phyloP scores from a whole-genome alignment of 116 monocot genomes.

The Cymodocea nodosa region DNA sequence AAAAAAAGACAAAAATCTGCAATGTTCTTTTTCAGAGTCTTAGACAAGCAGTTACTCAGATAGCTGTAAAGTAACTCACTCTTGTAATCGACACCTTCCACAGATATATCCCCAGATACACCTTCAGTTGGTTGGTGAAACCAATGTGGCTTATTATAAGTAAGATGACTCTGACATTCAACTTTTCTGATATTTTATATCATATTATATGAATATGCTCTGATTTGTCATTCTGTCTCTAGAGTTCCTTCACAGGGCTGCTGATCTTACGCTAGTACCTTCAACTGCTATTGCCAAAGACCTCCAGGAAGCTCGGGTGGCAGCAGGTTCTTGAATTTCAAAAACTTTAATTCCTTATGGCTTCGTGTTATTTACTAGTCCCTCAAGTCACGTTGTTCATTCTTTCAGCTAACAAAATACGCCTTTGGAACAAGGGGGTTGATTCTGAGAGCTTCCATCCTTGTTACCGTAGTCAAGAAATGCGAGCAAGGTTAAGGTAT shows the following conservation, averaged over 20 bases:
- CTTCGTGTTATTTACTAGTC: neutral
- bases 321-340: slow-evolving; percentile 33
- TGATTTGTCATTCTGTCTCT: too few species aligned
- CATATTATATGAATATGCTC: too few species aligned
- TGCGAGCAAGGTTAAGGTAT: slow-evolving; percentile 72
- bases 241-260: slow-evolving; percentile 43
- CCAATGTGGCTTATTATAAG: slow-evolving; percentile 88
- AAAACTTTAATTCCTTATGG: neutral
- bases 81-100: neutral
- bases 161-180: slow-evolving; percentile 5
- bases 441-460: slow-evolving; percentile 87
- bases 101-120: slow-evolving; percentile 93
- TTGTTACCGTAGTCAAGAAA: slow-evolving; percentile 46
- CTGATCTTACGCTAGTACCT: slow-evolving; percentile 92
- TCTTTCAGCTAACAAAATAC: slow-evolving; percentile 72
- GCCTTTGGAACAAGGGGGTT: slow-evolving; percentile 90
- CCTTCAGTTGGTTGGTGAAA: slow-evolving; percentile 88
- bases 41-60: too few species aligned
- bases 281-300: slow-evolving; percentile 75
- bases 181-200: too few species aligned
- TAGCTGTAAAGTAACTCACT: too few species aligned
- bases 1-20: too few species aligned
- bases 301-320: slow-evolving; percentile 55
- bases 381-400: neutral
- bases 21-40: too few species aligned